Evolutionary conservation across 1,139 yeast genomes (phyloP).

Genomic region (Schizosaccharomyces versatilis): DNA sequence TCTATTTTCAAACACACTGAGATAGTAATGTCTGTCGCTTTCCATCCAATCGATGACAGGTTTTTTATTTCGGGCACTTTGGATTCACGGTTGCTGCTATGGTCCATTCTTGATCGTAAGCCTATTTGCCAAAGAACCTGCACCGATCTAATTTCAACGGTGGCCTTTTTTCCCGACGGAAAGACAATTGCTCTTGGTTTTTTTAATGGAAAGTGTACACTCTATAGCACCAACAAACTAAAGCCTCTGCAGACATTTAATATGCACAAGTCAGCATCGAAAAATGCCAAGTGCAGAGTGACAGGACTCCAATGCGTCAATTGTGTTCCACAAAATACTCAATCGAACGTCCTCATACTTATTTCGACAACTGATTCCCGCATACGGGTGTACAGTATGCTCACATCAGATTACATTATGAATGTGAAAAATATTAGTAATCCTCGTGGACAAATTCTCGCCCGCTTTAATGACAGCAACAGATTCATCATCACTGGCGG

Average conservation of each 20-base stretch:
- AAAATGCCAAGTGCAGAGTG: conserved; percentile 22
- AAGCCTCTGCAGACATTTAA: conserved; percentile 34
- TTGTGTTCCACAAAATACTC: conserved; percentile 12
- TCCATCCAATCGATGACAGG: conserved; percentile 73
- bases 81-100: conserved; percentile 53
- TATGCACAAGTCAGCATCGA: conserved; percentile 17
- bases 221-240: conserved; percentile 46
- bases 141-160: conserved; percentile 37
- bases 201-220: conserved; percentile 46
- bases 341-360: conserved; percentile 13
- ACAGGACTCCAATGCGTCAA: conserved; percentile 25
- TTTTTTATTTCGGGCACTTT: conserved; percentile 68
- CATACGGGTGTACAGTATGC: conserved; percentile 40
- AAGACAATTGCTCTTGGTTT: conserved; percentile 51
- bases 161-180: conserved; percentile 51
- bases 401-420: neutral
- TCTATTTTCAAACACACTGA: conserved; percentile 52
- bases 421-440: neutral
- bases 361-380: conserved; percentile 59
- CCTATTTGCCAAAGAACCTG: conserved; percentile 17
- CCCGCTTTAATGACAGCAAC: neutral
- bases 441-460: neutral
- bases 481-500: neutral
- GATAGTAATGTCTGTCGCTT: conserved; percentile 60
- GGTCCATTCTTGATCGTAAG: conserved; percentile 66